phyloP scores from a whole-genome alignment of 345 rosid species.

The Barbarea vulgaris region DNA sequence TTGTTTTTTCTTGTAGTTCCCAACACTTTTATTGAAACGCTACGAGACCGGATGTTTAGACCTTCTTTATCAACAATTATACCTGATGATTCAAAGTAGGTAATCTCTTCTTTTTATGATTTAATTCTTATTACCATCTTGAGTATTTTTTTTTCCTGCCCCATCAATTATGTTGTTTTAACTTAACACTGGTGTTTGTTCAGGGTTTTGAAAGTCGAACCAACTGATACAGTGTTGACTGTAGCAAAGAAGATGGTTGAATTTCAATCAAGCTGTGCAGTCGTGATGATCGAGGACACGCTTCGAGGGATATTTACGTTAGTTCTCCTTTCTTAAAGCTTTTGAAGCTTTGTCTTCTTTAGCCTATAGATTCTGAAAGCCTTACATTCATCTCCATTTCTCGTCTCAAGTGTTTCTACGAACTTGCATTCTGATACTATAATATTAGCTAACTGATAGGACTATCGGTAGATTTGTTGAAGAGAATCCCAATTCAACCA shows the following conservation, averaged over 20 bases:
- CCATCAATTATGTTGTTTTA: background rate
- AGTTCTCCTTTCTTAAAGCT: conserved; percentile 39
- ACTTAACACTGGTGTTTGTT: conserved; percentile 37
- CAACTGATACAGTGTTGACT: conserved; percentile 74
- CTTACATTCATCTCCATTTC: background rate
- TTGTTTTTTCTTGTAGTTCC: conserved; percentile 56
- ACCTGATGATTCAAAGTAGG: conserved; percentile 96
- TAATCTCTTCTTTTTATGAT: conserved; percentile 56
- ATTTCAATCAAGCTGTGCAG: conserved; percentile 65
- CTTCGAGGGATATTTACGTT: conserved; percentile 91
- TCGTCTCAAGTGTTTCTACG: background rate
- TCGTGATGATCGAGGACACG: conserved; percentile 73
- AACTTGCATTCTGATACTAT: conserved; percentile 9
- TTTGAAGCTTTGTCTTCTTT: conserved; percentile 16
- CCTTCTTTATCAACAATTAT: conserved; percentile 88
- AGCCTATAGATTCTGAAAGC: conserved; percentile 1
- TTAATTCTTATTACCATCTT: background rate
- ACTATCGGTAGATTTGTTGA: background rate
- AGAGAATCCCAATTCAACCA: background rate
- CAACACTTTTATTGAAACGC: conserved; percentile 84
- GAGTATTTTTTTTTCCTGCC: background rate
- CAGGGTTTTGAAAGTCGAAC: conserved; percentile 84
- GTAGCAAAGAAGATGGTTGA: conserved; percentile 91
- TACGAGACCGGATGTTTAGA: conserved; percentile 88
- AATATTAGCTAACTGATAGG: background rate